Evolutionary conservation across 2,329 filamentous ascomycete species (phyloP).

Genomic region (Trichoderma atrobrunneum): DNA sequence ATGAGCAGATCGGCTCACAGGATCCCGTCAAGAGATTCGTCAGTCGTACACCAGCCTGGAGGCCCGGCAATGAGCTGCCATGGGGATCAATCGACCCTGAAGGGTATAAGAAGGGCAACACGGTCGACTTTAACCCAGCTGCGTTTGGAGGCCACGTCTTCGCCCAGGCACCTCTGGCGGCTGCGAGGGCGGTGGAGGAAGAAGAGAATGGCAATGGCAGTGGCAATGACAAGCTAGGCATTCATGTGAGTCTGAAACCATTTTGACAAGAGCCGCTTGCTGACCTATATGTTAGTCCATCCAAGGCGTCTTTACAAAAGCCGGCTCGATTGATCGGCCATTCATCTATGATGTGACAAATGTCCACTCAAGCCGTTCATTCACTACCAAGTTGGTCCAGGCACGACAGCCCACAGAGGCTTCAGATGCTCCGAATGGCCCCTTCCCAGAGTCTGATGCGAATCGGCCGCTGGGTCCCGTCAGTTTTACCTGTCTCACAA

Average conservation of each 20-base stretch:
- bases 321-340: slow-evolving; percentile 47
- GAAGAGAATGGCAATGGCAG: neutral
- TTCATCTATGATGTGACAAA: slow-evolving; percentile 51
- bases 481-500: slow-evolving; percentile 51
- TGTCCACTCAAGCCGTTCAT: slow-evolving; percentile 45
- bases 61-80: slow-evolving; percentile 32
- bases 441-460: slow-evolving; percentile 41
- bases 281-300: slow-evolving; percentile 43
- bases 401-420: slow-evolving; percentile 46
- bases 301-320: slow-evolving; percentile 53
- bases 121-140: neutral
- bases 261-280: neutral
- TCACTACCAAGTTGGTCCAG: slow-evolving; percentile 49
- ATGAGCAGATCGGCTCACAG: neutral
- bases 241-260: slow-evolving; percentile 37
- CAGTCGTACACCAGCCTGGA: slow-evolving; percentile 35
- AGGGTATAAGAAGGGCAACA: neutral
- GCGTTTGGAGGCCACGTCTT: slow-evolving; percentile 40
- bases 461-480: slow-evolving; percentile 39
- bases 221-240: slow-evolving; percentile 28
- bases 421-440: slow-evolving; percentile 35
- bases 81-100: slow-evolving; percentile 26
- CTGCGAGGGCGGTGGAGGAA: slow-evolving; percentile 34
- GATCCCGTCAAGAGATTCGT: slow-evolving; percentile 28
- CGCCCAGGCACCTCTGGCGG: slow-evolving; percentile 37